These are phyloP conservation scores for Caloboletus firmus DNA, from an alignment of 1,284 basidiomycete genomes.

Conservation along the genomic window DNA sequence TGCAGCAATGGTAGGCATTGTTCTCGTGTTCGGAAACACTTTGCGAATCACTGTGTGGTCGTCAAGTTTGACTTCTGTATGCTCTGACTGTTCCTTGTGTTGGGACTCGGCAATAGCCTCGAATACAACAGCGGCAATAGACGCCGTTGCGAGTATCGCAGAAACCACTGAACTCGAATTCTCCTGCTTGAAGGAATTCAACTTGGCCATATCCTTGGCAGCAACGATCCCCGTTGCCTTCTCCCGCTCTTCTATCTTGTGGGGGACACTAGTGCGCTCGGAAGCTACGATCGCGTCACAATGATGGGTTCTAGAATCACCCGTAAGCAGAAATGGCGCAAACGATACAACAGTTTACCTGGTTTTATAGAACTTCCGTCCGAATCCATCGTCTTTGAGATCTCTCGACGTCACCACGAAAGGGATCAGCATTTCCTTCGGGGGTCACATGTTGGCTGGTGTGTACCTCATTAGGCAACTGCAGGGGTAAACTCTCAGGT, in stretches of 20 bases:
- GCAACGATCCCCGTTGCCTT: neutral
- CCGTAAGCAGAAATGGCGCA: slow-evolving; percentile 1
- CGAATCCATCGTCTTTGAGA: neutral
- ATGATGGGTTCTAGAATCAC: neutral
- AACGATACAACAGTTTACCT: slow-evolving; percentile 1
- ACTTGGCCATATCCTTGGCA: neutral
- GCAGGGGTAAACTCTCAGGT: too few species aligned
- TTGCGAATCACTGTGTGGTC: neutral
- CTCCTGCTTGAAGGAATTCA: slow-evolving; percentile 4
- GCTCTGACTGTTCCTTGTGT: slow-evolving; percentile 4
- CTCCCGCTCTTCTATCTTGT: neutral
- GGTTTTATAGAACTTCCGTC: neutral
- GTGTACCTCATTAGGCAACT: too few species aligned
- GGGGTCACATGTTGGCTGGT: too few species aligned
- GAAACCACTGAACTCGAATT: slow-evolving; percentile 8
- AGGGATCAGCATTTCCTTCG: neutral
- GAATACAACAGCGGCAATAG: slow-evolving; percentile 8
- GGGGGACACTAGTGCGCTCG: neutral
- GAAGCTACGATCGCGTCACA: neutral
- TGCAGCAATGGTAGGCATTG: neutral
- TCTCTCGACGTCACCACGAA: neutral
- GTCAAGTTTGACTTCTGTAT: neutral
- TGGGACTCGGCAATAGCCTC: slow-evolving; percentile 12
- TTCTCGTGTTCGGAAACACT: neutral
- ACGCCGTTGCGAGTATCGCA: slow-evolving; percentile 11